Conservation (phyloP, 305 asterid species). For the Solanum hybrid region DNA sequence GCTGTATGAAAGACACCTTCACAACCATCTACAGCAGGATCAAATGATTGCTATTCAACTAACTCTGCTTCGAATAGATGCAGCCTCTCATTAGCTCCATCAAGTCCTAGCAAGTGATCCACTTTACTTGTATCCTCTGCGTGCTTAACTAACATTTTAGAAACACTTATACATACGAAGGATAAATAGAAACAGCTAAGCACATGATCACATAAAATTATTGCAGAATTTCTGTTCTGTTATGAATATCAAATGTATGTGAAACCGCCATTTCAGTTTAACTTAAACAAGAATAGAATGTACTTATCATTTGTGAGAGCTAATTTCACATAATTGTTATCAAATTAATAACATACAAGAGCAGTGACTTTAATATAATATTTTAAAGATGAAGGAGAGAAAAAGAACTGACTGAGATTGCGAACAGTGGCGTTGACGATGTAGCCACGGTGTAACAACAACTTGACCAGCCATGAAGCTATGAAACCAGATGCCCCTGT, state of each 20-base stretch:
- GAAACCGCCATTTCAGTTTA: background rate
- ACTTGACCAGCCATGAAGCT: conserved; percentile 9
- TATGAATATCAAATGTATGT: background rate
- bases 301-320: background rate
- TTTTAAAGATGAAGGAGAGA: background rate
- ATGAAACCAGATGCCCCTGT: conserved; percentile 35
- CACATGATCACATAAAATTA: background rate
- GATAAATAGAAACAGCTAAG: background rate
- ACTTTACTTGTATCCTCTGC: conserved; percentile 29
- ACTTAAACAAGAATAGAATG: background rate
- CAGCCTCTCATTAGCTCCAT: conserved; percentile 38
- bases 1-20: conserved; percentile 44
- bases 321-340: background rate
- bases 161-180: background rate
- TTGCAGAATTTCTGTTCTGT: background rate
- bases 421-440: background rate
- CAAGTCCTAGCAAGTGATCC: conserved; percentile 24
- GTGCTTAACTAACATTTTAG: background rate
- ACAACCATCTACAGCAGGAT: conserved; percentile 28
- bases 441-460: background rate
- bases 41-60: conserved; percentile 28
- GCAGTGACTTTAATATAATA: background rate
- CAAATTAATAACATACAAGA: background rate
- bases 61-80: conserved; percentile 27
- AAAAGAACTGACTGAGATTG: background rate